phyloP scores from a whole-genome alignment of 345 rosid genomes.

The Salix koriyanagi region DNA sequence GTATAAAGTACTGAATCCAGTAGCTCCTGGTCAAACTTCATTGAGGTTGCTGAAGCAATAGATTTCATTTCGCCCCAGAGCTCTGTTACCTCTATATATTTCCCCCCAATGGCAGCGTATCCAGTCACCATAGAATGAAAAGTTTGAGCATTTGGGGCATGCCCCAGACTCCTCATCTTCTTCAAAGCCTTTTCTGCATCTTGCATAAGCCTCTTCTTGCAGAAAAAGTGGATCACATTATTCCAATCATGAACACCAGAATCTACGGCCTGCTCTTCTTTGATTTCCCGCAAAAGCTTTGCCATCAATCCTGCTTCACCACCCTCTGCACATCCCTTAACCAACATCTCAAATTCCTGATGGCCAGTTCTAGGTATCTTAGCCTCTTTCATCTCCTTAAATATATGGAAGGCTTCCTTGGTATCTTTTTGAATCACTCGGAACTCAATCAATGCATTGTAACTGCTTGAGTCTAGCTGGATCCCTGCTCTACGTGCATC shows the following conservation, averaged over 20 bases:
- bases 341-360: slow-evolving; percentile 59
- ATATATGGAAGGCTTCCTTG: slow-evolving; percentile 65
- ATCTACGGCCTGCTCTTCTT: slow-evolving; percentile 68
- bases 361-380: slow-evolving; percentile 54
- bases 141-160: slow-evolving; percentile 81
- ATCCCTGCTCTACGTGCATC: slow-evolving; percentile 89
- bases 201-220: slow-evolving; percentile 83
- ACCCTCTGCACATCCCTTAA: slow-evolving; percentile 58
- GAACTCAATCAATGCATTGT: slow-evolving; percentile 61
- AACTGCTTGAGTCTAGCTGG: slow-evolving; percentile 79
- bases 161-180: slow-evolving; percentile 84
- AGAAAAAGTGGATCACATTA: slow-evolving; percentile 81
- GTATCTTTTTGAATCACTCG: slow-evolving; percentile 60
- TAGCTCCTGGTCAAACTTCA: slow-evolving; percentile 91
- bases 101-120: slow-evolving; percentile 82
- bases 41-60: slow-evolving; percentile 50
- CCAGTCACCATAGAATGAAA: slow-evolving; percentile 95
- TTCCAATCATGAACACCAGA: slow-evolving; percentile 87
- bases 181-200: slow-evolving; percentile 89
- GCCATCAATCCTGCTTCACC: slow-evolving; percentile 73
- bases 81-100: slow-evolving; percentile 83
- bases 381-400: slow-evolving; percentile 75
- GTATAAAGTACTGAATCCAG: slow-evolving; percentile 84
- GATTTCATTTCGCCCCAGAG: slow-evolving; percentile 97
- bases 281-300: slow-evolving; percentile 76